These are phyloP conservation scores for Diatrype stigma DNA, from an alignment of 2,329 filamentous ascomycete genomes.

Conservation along the genomic window DNA sequence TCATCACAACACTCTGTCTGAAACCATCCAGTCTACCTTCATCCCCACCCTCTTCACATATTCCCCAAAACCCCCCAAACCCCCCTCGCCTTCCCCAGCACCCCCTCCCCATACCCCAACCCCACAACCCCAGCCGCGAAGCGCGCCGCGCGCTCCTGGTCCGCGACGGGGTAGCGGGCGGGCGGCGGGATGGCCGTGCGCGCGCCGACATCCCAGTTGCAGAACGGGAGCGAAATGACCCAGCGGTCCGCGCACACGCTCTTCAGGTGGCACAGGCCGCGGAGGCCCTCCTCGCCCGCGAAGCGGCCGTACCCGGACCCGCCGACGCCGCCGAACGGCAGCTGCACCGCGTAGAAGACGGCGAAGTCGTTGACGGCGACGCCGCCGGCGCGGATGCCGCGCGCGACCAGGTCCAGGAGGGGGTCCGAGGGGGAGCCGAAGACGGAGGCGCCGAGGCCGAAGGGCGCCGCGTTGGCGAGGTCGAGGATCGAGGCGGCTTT, in stretches of 20 bases:
- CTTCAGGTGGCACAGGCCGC: constrained; percentile 83
- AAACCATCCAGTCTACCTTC: not conserved
- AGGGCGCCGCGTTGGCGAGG: constrained; percentile 79
- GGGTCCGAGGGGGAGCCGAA: constrained; percentile 66
- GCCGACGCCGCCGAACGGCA: constrained; percentile 89
- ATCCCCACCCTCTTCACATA: constrained; percentile 23
- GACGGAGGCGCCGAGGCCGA: constrained; percentile 83
- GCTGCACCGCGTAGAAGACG: constrained; percentile 85
- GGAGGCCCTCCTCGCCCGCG: constrained; percentile 82
- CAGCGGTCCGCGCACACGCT: constrained; percentile 75
- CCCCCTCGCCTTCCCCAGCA: constrained; percentile 36
- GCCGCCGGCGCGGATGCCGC: constrained; percentile 76
- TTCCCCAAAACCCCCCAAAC: constrained; percentile 40
- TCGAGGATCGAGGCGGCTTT: constrained; percentile 57
- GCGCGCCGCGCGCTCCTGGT: constrained; percentile 60
- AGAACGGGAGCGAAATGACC: constrained; percentile 35
- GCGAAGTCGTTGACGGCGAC: constrained; percentile 95
- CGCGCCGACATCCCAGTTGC: no score
- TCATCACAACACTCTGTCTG: no score
- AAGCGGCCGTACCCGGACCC: constrained; percentile 93
- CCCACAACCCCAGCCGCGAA: constrained; percentile 60
- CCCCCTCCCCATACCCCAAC: constrained; percentile 51
- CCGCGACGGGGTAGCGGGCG: constrained; percentile 74
- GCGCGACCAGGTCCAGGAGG: constrained; percentile 61
- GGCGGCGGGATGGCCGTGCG: constrained; percentile 75